These are phyloP conservation scores for Tetrapisispora arboricola DNA, from an alignment of 805 yeast genomes.

Conservation along the genomic window DNA sequence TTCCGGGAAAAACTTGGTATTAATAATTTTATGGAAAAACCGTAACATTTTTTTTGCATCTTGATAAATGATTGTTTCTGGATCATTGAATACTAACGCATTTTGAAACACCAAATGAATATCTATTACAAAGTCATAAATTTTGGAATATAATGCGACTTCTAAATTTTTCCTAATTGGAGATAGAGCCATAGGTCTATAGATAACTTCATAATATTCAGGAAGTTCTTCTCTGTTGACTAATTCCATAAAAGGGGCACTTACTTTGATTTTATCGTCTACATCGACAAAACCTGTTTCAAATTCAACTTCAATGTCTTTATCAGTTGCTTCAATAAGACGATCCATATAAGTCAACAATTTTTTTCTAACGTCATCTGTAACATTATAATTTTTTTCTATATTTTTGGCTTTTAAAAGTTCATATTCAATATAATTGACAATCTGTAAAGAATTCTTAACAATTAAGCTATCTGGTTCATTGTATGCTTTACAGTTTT, in stretches of 20 bases:
- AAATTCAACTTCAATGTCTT: conserved; percentile 13
- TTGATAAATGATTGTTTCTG: conserved; percentile 56
- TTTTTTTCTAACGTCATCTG: conserved; percentile 17
- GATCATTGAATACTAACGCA: conserved; percentile 70
- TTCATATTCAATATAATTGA: conserved; percentile 45
- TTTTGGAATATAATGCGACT: conserved; percentile 40
- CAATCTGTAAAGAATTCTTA: conserved; percentile 48
- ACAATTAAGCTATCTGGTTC: conserved; percentile 59
- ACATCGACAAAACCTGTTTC: conserved; percentile 8
- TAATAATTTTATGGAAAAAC: conserved; percentile 34
- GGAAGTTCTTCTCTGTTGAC: conserved; percentile 67
- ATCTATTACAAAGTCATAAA: conserved; percentile 51
- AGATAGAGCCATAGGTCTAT: conserved; percentile 63
- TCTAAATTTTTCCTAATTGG: conserved; percentile 45
- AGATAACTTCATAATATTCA: conserved; percentile 65
- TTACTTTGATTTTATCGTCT: conserved; percentile 31
- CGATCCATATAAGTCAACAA: conserved; percentile 15
- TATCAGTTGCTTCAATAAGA: conserved; percentile 24
- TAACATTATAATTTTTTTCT: conserved; percentile 23
- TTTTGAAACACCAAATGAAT: conserved; percentile 60
- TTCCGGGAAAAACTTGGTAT: conserved; percentile 20
- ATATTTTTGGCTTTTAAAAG: conserved; percentile 31
- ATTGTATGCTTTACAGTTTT: conserved; percentile 65
- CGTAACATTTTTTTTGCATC: conserved; percentile 57
- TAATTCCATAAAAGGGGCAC: conserved; percentile 66